phyloP scores from a whole-genome alignment of 73 alveolate genomes.

The Paraurostyla sp. region DNA sequence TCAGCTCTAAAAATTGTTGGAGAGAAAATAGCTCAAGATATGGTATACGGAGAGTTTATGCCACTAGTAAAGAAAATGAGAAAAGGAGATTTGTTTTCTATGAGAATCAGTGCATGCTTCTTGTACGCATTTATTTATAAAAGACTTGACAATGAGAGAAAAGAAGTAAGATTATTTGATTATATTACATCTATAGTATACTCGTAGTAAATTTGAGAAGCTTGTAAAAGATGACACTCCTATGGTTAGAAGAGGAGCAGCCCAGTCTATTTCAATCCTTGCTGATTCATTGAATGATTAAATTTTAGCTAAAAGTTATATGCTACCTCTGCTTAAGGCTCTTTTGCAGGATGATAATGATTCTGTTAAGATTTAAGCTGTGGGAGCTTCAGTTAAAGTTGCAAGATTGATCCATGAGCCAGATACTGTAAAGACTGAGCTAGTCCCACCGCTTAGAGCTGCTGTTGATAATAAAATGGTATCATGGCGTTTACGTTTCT shows the following conservation, averaged over 20 bases:
- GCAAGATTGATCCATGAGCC: conserved; percentile 43
- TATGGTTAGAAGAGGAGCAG: conserved; percentile 92
- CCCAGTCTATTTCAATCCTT: conserved; percentile 60
- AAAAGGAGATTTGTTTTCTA: conserved; percentile 75
- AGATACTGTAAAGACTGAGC: conserved; percentile 3
- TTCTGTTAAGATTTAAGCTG: conserved; percentile 83
- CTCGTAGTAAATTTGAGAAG: conserved; percentile 75
- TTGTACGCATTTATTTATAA: conserved; percentile 57
- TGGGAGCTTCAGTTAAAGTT: conserved; percentile 31
- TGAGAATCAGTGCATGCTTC: conserved; percentile 72
- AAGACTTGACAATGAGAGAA: conserved; percentile 69
- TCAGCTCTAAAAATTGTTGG: conserved; percentile 51
- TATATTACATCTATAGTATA: too few relatives aligned
- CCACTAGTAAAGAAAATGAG: conserved; percentile 76
- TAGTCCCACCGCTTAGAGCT: conserved; percentile 52
- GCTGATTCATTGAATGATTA: conserved; percentile 54
- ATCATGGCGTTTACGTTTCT: conserved; percentile 81
- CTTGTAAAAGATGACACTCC: conserved; percentile 89
- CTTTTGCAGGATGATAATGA: conserved; percentile 86
- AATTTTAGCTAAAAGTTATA: conserved; percentile 70
- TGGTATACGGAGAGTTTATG: conserved; percentile 61
- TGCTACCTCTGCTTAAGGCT: conserved; percentile 74
- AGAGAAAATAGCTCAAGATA: conserved; percentile 63
- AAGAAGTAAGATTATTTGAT: too few relatives aligned
- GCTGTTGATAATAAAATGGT: conserved; percentile 58